These are phyloP conservation scores for Cucumis cinereus DNA, from an alignment of 306 rosid species.

Conservation along the genomic window DNA sequence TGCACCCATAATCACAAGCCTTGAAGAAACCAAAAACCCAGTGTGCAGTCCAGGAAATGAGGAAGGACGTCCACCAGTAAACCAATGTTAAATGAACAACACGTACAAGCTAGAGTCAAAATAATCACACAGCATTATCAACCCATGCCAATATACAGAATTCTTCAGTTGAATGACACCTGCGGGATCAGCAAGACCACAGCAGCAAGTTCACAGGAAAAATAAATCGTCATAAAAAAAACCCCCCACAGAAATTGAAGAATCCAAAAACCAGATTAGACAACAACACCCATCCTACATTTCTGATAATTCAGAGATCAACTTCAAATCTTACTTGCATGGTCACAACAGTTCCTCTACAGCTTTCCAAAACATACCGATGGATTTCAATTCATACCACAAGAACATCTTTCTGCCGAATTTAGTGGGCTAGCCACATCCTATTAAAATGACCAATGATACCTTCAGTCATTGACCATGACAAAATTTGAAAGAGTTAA, in stretches of 20 bases:
- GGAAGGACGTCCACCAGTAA: conserved; percentile 14
- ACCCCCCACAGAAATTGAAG: neutral
- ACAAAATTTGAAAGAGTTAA: neutral
- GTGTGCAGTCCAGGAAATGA: neutral
- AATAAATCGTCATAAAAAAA: neutral
- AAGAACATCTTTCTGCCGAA: neutral
- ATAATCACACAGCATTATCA: conserved; percentile 3
- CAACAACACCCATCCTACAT: neutral
- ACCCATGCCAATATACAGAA: neutral
- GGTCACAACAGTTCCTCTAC: neutral
- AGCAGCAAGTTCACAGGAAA: conserved; percentile 5
- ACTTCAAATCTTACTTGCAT: neutral
- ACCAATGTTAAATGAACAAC: conserved; percentile 19
- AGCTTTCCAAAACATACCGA: neutral
- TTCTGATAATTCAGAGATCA: neutral
- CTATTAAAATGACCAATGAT: neutral
- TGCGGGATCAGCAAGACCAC: conserved; percentile 11
- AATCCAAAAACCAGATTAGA: neutral
- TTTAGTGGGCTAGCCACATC: neutral
- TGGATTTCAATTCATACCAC: neutral
- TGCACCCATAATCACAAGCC: conserved; percentile 5
- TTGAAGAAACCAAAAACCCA: conserved; percentile 18
- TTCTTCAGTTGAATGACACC: conserved; percentile 15
- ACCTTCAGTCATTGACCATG: conserved; percentile 1
- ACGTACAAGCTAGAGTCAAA: neutral